Percentiles rank a stretch among this genome's conserved stretches.
Evolutionary conservation across 2,329 filamentous ascomycete genomes (phyloP).

Genomic region (Alternaria sp.): DNA sequence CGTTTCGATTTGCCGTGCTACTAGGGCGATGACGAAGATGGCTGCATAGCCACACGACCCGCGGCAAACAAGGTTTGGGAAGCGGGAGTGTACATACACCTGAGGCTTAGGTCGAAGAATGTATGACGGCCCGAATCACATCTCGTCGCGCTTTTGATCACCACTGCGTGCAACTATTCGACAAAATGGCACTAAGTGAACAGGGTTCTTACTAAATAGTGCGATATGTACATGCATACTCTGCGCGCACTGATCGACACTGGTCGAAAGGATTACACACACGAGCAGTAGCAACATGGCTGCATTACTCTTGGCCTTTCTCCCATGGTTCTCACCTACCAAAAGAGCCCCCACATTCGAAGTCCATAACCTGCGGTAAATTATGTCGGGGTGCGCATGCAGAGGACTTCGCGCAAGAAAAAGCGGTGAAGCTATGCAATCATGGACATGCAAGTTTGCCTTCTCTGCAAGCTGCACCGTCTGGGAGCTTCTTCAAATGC

Average conservation of each 20-base stretch:
- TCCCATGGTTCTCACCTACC: background rate
- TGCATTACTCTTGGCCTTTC: background rate
- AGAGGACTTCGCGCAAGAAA: background rate
- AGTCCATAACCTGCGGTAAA: background rate
- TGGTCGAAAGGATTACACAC: background rate
- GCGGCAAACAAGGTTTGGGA: background rate
- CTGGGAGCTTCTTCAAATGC: background rate
- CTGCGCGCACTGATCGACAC: background rate
- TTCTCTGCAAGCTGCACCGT: background rate
- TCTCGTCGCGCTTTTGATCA: background rate
- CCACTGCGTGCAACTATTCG: background rate
- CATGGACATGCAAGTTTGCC: background rate
- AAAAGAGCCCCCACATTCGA: background rate
- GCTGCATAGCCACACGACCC: background rate
- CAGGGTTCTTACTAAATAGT: background rate
- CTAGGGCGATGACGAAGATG: background rate
- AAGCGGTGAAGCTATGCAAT: background rate
- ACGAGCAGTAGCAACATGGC: background rate
- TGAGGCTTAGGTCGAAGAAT: background rate
- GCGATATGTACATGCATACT: background rate
- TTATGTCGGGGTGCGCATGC: background rate
- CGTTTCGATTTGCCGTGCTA: background rate
- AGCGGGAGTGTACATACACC: background rate
- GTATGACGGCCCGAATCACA: background rate
- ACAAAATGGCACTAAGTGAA: background rate